A percentile compares a stretch with the other conserved stretches of the same genome.
These are phyloP conservation scores for Stachybotrys chlorohalonatus DNA, from an alignment of 2,329 filamentous ascomycete species.

Conservation along the genomic window DNA sequence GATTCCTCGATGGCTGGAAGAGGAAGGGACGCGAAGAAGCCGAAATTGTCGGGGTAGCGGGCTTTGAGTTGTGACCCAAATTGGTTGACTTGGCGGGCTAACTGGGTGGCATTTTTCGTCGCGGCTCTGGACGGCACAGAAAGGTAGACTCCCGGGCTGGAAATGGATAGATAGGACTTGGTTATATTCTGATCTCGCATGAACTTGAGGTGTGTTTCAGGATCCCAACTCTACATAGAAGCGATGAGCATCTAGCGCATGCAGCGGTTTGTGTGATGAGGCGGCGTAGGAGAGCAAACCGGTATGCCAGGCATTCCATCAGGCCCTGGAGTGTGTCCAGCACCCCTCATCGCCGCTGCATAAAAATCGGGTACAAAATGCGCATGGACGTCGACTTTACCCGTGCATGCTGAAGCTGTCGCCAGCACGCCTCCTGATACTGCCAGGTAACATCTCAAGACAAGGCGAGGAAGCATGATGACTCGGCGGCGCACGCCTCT, in stretches of 20 bases:
- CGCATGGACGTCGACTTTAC: conserved; percentile 13
- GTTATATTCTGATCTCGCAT: conserved; percentile 10
- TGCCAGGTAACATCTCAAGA: background rate
- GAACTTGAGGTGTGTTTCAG: conserved; percentile 8
- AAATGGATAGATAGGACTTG: conserved; percentile 13
- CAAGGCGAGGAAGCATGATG: conserved; percentile 1
- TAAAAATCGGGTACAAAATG: conserved; percentile 16
- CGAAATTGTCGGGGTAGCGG: conserved; percentile 20
- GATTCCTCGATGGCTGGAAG: conserved; percentile 37
- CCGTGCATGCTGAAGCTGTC: background rate
- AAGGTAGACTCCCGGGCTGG: conserved; percentile 15
- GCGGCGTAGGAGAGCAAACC: conserved; percentile 4
- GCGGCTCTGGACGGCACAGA: conserved; percentile 9
- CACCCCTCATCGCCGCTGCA: conserved; percentile 8
- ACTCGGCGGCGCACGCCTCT: background rate
- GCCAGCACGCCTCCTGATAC: background rate
- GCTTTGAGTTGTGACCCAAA: conserved; percentile 10
- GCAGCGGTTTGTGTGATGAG: background rate
- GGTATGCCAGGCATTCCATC: conserved; percentile 15
- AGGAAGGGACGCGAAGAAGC: conserved; percentile 44
- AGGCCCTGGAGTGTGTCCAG: conserved; percentile 12
- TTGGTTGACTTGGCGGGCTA: conserved; percentile 11
- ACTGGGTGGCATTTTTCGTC: conserved; percentile 6
- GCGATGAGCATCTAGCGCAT: background rate
- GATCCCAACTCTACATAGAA: conserved; percentile 4